Conservation (phyloP, 1,139 yeast genomes). For the Ogataea hybrid region DNA sequence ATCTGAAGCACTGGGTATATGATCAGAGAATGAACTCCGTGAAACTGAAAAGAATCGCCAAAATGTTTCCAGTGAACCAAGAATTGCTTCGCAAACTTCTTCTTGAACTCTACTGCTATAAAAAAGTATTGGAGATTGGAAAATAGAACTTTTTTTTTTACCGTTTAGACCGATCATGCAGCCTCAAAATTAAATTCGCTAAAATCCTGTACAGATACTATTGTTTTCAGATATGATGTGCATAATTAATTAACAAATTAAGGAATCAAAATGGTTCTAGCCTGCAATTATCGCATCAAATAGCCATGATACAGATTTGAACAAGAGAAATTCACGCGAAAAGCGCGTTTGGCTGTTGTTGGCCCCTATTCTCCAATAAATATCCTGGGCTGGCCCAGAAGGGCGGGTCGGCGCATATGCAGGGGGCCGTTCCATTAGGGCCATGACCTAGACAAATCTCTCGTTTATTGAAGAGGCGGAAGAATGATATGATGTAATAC, state of each 20-base stretch:
- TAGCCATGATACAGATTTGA: background rate
- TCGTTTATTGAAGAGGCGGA: background rate
- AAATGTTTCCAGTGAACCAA: constrained; percentile 9
- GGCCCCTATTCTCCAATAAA: background rate
- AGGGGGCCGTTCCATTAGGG: background rate
- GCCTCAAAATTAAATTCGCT: background rate
- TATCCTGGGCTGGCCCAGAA: background rate
- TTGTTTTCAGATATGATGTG: constrained; percentile 6
- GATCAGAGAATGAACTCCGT: constrained; percentile 11
- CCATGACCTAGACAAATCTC: background rate
- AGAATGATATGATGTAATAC: background rate
- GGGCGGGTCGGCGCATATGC: background rate
- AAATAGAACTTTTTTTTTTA: constrained; percentile 2
- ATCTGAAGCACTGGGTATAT: constrained; percentile 16
- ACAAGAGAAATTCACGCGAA: background rate
- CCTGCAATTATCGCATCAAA: background rate
- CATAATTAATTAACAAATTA: background rate
- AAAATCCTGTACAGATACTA: background rate
- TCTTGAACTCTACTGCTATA: constrained; percentile 15
- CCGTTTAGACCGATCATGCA: constrained; percentile 1
- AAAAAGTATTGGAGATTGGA: constrained; percentile 10
- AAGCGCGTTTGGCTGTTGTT: background rate
- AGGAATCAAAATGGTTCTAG: background rate
- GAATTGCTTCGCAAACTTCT: constrained; percentile 11
- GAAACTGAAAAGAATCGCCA: constrained; percentile 8